Conservation (phyloP, 306 rosid species). For the Glycine soja region DNA sequence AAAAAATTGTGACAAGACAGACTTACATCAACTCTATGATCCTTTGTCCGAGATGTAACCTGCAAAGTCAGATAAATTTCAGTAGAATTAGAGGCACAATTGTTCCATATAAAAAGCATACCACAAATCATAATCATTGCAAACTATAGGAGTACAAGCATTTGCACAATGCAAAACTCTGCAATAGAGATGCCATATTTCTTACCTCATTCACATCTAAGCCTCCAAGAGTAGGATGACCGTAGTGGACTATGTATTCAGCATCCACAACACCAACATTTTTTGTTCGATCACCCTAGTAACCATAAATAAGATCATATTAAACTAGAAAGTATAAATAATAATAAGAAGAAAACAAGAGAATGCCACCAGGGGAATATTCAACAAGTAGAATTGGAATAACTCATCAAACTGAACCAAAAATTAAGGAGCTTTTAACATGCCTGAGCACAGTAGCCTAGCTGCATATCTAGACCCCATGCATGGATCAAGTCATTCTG, state of each 20-base stretch:
- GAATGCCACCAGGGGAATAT: background rate
- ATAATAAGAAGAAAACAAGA: background rate
- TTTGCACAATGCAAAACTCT: background rate
- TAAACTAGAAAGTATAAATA: background rate
- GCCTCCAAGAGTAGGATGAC: slow-evolving; percentile 80
- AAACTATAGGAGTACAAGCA: slow-evolving; percentile 16
- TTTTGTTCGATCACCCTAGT: slow-evolving; percentile 78
- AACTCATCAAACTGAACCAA: background rate
- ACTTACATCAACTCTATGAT: slow-evolving; percentile 72
- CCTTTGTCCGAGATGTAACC: slow-evolving; percentile 54
- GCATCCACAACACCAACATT: slow-evolving; percentile 86
- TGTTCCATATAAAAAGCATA: background rate
- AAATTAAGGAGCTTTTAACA: slow-evolving; percentile 34
- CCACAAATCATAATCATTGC: background rate
- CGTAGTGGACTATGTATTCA: slow-evolving; percentile 73
- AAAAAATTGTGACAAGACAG: background rate
- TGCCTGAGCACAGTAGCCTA: slow-evolving; percentile 92
- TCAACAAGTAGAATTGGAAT: background rate
- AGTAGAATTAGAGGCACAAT: slow-evolving; percentile 20
- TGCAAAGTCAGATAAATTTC: slow-evolving; percentile 43
- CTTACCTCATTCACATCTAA: slow-evolving; percentile 57
- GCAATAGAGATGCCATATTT: background rate
- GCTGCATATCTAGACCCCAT: slow-evolving; percentile 83
- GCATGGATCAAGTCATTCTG: slow-evolving; percentile 88
- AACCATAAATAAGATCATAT: slow-evolving; percentile 1